Percentiles rank a stretch among this genome's conserved stretches.
phyloP scores from a whole-genome alignment of 1,139 yeast genomes.

The Candida albicans region DNA sequence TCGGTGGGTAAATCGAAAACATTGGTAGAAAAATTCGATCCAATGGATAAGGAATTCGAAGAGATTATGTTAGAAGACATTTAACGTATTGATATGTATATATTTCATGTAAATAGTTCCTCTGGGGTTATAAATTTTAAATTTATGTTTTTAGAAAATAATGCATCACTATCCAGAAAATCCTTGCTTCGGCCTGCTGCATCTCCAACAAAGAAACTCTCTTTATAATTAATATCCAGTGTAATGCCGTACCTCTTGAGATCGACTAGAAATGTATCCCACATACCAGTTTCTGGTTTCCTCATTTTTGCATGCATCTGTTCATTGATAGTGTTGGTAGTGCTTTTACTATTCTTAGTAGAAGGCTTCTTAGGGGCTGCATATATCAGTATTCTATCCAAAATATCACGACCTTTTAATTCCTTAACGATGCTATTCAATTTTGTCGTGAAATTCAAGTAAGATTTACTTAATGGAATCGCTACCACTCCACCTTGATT shows the following conservation, averaged over 20 bases:
- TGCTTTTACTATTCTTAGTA: constrained; percentile 14
- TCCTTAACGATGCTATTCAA: constrained; percentile 26
- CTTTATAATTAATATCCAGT: constrained; percentile 32
- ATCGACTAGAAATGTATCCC: constrained; percentile 39
- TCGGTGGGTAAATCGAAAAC: constrained; percentile 52
- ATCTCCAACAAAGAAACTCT: constrained; percentile 84
- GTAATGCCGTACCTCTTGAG: constrained; percentile 14
- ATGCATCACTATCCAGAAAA: constrained; percentile 73
- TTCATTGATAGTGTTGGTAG: constrained; percentile 21
- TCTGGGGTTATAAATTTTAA: constrained; percentile 70
- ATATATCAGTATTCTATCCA: constrained; percentile 50
- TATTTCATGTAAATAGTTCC: constrained; percentile 33
- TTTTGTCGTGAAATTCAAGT: constrained; percentile 44
- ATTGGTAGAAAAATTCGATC: constrained; percentile 22
- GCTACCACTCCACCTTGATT: constrained; percentile 76
- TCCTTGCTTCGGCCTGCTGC: constrained; percentile 86
- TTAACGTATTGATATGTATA: constrained; percentile 6
- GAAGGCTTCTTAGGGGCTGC: constrained; percentile 59
- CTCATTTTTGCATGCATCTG: constrained; percentile 49
- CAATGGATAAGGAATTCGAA: constrained; percentile 24
- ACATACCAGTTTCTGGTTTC: constrained; percentile 79
- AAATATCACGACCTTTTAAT: constrained; percentile 2
- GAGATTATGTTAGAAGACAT: constrained; percentile 27
- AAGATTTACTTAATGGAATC: constrained; percentile 49
- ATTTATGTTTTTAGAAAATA: constrained; percentile 61